phyloP scores from a whole-genome alignment of 2,329 filamentous ascomycete species.

The Byssochlamys sp. region DNA sequence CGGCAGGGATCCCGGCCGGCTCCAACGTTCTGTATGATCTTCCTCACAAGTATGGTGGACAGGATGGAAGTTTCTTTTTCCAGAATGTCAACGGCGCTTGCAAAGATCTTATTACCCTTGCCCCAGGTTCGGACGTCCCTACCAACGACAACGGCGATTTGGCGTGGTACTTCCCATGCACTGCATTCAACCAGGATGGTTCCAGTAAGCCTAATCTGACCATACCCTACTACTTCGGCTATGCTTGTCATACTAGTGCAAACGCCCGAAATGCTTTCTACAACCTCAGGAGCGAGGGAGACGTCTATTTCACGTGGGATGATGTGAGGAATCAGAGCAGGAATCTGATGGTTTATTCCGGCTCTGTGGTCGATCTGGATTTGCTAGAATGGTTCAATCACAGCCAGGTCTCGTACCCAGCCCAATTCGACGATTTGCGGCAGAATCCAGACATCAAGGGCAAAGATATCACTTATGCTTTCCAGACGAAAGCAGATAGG shows the following conservation, averaged over 20 bases:
- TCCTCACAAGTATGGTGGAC: conserved; percentile 69
- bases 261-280: conserved; percentile 67
- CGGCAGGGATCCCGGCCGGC: conserved; percentile 62
- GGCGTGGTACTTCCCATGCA: conserved; percentile 96
- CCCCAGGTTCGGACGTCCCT: conserved; percentile 65
- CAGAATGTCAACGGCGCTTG: conserved; percentile 97
- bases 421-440: conserved; percentile 69
- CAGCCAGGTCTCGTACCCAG: conserved; percentile 64
- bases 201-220: conserved; percentile 68
- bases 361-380: conserved; percentile 81
- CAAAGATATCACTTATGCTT: conserved; percentile 78
- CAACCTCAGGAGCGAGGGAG: conserved; percentile 57
- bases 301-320: conserved; percentile 94
- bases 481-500: conserved; percentile 71
- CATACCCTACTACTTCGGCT: conserved; percentile 68
- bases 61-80: conserved; percentile 93
- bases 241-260: conserved; percentile 73
- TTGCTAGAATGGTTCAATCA: conserved; percentile 84
- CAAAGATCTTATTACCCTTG: conserved; percentile 74
- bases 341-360: conserved; percentile 89
- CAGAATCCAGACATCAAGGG: conserved; percentile 64
- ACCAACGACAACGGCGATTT: conserved; percentile 63
- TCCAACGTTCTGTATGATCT: conserved; percentile 82
- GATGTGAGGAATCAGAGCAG: conserved; percentile 81
- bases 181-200: conserved; percentile 84